These are phyloP conservation scores for Verticillium alfalfae DNA, from an alignment of 2,329 filamentous ascomycete genomes.

Conservation along the genomic window DNA sequence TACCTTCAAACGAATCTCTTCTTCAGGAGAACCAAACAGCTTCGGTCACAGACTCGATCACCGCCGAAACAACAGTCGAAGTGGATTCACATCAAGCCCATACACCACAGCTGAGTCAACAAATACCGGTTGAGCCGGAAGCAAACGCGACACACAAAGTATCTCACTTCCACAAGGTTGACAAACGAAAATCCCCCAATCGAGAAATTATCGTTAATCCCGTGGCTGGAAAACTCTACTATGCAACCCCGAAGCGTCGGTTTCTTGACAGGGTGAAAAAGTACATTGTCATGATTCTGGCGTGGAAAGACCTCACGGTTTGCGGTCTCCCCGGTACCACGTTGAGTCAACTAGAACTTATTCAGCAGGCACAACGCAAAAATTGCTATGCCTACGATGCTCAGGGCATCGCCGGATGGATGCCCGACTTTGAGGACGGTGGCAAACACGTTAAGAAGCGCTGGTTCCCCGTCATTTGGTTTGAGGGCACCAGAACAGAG, in stretches of 20 bases:
- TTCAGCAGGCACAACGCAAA: not conserved
- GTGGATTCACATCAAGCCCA: not conserved
- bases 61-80: no score
- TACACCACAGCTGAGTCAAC: not conserved
- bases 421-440: slow-evolving; percentile 9
- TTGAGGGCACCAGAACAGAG: slow-evolving; percentile 9
- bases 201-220: slow-evolving; percentile 7
- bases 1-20: not conserved
- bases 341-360: not conserved
- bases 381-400: slow-evolving; percentile 9
- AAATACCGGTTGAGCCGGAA: not conserved
- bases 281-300: slow-evolving; percentile 12
- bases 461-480: slow-evolving; percentile 13
- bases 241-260: not conserved
- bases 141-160: not conserved
- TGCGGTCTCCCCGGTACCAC: slow-evolving; percentile 4
- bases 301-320: slow-evolving; percentile 8
- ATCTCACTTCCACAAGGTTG: not conserved
- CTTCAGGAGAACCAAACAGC: not conserved
- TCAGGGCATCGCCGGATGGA: slow-evolving; percentile 11
- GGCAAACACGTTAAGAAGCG: slow-evolving; percentile 7
- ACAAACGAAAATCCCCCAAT: not conserved
- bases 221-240: slow-evolving; percentile 10
- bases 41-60: not conserved
- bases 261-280: slow-evolving; percentile 1